Evolutionary conservation across 2,329 filamentous ascomycete species (phyloP), one percentile per base, ranked within the genome.

Genomic region (Dryadomyces quercus-mongolicae): DNA sequence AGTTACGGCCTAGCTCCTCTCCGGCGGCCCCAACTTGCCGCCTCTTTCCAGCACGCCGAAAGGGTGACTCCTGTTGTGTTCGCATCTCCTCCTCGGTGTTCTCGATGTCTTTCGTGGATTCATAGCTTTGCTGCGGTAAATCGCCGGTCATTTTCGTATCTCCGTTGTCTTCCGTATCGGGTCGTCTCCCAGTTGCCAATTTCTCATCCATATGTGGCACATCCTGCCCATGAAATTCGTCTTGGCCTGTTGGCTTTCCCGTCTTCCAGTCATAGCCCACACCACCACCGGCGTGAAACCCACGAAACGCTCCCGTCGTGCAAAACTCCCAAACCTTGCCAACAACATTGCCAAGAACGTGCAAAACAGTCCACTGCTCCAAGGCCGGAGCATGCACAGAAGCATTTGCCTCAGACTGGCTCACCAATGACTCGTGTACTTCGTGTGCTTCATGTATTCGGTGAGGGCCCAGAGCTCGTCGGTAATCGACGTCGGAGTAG

Each of bases 281-380:
- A 9, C 91, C 92, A 3, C 86, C 88, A 8, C 91, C 92, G 13
- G 91, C 89, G 58, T 91, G 84, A 66, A 96, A 96, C 0, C 91
- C 91, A 54, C 79, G 78, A 63, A 96, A 94, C 0, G 86, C 80
- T 9, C 77, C 81, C 0, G 73, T 71, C 66, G 74, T 87, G 71
- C 91, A 95, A 62, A 95, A 93, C 60, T 90, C 80, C 78, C 88
- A 90, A 0, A 95, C 82, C 63, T 85, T 92, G 18, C 88, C 86
- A 1, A 86, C 80, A 3, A 86, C 80, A 31, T 76, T 81, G 1
- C 82, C 82, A 8, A 88, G 75, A 0, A 85, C 75, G 44, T 71
- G 77, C 36, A 88, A 71, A 5, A 85, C 77, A 2, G 34, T 56
- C 57, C 57, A 60, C 6, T 13, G 36, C 15, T 52, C 52, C 25